Percentiles rank a stretch among this genome's conserved stretches.
Evolutionary conservation across 2,329 filamentous ascomycete species (phyloP).

Genomic region (Cladosporium phlei): DNA sequence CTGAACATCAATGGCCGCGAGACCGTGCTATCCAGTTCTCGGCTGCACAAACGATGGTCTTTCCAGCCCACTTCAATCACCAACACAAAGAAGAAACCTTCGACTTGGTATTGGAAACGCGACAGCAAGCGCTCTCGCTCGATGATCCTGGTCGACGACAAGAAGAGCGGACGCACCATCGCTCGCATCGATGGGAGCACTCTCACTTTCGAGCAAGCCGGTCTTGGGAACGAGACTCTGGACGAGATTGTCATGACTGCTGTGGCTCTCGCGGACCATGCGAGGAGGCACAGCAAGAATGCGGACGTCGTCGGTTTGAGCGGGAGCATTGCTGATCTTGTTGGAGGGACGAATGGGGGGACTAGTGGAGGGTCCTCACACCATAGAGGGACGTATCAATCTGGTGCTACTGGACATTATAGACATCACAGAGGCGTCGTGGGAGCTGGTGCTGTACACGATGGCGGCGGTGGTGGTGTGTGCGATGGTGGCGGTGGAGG

Average conservation of each 20-base stretch:
- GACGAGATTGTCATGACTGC: conserved; percentile 23
- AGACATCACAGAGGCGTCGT: neutral
- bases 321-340: neutral
- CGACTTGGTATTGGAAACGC: conserved; percentile 19
- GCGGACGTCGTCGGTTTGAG: neutral
- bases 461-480: too few species aligned
- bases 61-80: conserved; percentile 16
- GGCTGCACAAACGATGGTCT: conserved; percentile 20
- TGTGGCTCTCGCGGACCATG: conserved; percentile 24
- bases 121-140: conserved; percentile 16
- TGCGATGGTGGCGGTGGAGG: too few species aligned
- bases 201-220: conserved; percentile 19
- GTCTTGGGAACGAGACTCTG: conserved; percentile 18
- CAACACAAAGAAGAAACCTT: conserved; percentile 2
- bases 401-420: neutral
- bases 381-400: neutral
- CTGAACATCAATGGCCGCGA: conserved; percentile 17
- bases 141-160: conserved; percentile 19
- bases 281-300: conserved; percentile 9
- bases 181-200: conserved; percentile 22
- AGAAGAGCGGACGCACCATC: conserved; percentile 17
- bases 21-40: conserved; percentile 15
- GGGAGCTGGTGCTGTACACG: too few species aligned
- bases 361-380: too few species aligned
- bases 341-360: neutral